Evolutionary conservation across 345 rosid genomes (phyloP).

Genomic region (Cardiospermum halicacabum): DNA sequence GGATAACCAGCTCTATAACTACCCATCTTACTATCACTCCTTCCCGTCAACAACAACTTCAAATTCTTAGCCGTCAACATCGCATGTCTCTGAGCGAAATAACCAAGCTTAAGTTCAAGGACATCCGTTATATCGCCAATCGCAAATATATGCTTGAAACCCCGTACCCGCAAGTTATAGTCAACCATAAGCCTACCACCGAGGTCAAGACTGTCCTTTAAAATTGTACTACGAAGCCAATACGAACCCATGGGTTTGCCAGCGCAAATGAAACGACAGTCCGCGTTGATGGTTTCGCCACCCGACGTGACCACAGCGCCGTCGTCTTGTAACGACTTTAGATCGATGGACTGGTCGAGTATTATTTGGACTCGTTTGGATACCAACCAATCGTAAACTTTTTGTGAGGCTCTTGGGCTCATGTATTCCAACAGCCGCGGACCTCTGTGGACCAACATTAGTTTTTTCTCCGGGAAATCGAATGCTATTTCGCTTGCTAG

Average conservation of each 20-base stretch:
- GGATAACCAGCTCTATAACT: slow-evolving; percentile 39
- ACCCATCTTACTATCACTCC: slow-evolving; percentile 48
- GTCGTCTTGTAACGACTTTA: slow-evolving; percentile 37
- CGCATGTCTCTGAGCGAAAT: slow-evolving; percentile 67
- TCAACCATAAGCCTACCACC: slow-evolving; percentile 73
- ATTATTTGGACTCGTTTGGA: slow-evolving; percentile 69
- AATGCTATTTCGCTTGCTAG: slow-evolving; percentile 83
- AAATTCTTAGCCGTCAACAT: slow-evolving; percentile 55
- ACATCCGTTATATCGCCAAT: slow-evolving; percentile 79
- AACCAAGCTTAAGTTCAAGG: slow-evolving; percentile 69
- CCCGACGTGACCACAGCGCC: slow-evolving; percentile 42
- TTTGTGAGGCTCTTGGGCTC: slow-evolving; percentile 64
- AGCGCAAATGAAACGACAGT: slow-evolving; percentile 66
- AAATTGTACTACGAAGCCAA: slow-evolving; percentile 59
- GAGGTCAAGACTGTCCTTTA: slow-evolving; percentile 50
- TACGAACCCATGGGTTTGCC: slow-evolving; percentile 60
- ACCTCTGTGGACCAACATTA: slow-evolving; percentile 73
- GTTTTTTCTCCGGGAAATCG: slow-evolving; percentile 72
- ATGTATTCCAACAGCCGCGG: slow-evolving; percentile 73
- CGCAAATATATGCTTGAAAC: slow-evolving; percentile 49
- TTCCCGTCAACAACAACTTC: slow-evolving; percentile 51
- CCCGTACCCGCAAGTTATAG: slow-evolving; percentile 51
- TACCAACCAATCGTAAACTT: slow-evolving; percentile 59
- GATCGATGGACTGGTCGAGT: slow-evolving; percentile 61
- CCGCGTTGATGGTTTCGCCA: slow-evolving; percentile 63